phyloP scores from a whole-genome alignment of 1,139 yeast species.

The Keqinozyma sinolaborantium region DNA sequence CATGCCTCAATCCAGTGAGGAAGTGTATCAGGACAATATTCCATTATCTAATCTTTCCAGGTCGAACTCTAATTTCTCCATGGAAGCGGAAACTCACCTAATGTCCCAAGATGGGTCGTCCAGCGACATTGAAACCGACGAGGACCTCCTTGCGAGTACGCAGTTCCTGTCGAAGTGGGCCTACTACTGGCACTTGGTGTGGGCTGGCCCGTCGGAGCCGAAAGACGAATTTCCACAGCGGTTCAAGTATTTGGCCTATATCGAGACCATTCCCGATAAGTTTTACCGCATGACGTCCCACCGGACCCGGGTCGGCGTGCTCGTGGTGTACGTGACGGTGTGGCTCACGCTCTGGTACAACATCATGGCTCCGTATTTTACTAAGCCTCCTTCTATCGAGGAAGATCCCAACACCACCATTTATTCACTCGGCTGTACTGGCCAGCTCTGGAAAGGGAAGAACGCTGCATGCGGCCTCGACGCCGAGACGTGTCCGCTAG shows the following conservation, averaged over 20 bases:
- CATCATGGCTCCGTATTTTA: constrained; percentile 37
- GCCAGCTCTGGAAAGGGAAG: constrained; percentile 65
- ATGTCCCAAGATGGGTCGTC: too few species aligned
- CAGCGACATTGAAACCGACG: too few species aligned
- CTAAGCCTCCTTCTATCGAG: constrained; percentile 22
- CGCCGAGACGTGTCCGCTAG: constrained; percentile 54
- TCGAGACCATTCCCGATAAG: constrained; percentile 44
- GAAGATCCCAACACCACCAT: constrained; percentile 9
- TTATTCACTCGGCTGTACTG: constrained; percentile 39
- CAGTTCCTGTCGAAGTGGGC: too few species aligned
- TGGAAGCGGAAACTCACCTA: too few species aligned
- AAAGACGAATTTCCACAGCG: constrained; percentile 46
- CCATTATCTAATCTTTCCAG: too few species aligned
- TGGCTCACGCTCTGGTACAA: constrained; percentile 31
- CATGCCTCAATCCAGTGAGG: too few species aligned
- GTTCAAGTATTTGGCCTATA: constrained; percentile 17
- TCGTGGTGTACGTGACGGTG: constrained; percentile 33
- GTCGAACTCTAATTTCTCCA: too few species aligned
- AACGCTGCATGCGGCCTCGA: constrained; percentile 75
- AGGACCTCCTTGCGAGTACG: too few species aligned
- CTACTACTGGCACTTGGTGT: constrained; percentile 12
- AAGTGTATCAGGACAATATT: not conserved
- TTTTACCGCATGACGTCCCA: constrained; percentile 26
- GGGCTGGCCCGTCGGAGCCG: constrained; percentile 54
- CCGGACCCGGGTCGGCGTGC: constrained; percentile 20